These are phyloP conservation scores for Penicillium expansum DNA, from an alignment of 2,329 filamentous ascomycete genomes.

Conservation along the genomic window DNA sequence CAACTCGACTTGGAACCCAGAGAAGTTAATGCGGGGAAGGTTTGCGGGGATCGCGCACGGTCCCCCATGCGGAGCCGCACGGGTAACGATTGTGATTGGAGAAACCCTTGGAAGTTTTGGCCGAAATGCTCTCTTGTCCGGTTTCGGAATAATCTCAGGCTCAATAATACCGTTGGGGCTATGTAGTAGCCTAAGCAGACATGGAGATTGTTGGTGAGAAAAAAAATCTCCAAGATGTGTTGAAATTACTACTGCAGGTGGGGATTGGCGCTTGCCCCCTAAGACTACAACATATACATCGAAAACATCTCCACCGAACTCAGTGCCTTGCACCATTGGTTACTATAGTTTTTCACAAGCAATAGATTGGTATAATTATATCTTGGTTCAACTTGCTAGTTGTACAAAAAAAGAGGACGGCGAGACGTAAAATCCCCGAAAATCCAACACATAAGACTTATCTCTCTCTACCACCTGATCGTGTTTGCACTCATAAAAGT, in stretches of 20 bases:
- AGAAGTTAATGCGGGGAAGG: conserved; percentile 10
- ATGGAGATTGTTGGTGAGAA: neutral
- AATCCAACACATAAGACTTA: neutral
- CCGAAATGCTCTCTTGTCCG: neutral
- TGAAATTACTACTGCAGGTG: neutral
- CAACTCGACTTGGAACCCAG: neutral
- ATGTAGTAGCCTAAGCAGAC: neutral
- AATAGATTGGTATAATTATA: neutral
- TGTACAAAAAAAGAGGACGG: neutral
- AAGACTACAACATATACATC: neutral
- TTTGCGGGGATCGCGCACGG: conserved; percentile 8
- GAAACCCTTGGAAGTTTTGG: neutral
- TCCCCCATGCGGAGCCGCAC: conserved; percentile 16
- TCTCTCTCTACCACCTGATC: neutral
- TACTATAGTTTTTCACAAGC: no score
- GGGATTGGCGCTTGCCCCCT: neutral
- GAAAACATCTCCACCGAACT: neutral
- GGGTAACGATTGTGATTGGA: neutral
- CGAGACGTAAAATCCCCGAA: neutral
- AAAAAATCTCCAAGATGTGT: neutral
- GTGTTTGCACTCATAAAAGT: neutral
- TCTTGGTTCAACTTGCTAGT: neutral
- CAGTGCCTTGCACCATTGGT: neutral
- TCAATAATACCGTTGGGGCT: neutral
- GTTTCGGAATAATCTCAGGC: neutral